Conservation (phyloP, 108 stramenopile species). For the Conticribra weissflogii region DNA sequence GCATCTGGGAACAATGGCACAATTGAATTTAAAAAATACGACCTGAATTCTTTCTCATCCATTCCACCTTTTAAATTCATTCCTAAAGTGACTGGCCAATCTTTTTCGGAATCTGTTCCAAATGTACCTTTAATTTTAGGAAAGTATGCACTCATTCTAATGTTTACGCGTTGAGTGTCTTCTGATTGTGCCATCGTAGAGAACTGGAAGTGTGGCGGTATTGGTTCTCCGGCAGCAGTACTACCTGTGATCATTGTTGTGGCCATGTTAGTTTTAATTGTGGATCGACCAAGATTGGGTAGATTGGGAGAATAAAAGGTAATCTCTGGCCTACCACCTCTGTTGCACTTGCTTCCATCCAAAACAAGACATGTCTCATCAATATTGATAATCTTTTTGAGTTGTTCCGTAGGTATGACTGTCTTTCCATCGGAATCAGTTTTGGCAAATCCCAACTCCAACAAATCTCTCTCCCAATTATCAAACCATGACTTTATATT, state of each 20-base stretch:
- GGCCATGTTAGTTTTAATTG: slow-evolving; percentile 3
- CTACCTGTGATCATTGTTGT: slow-evolving; percentile 31
- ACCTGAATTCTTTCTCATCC: no score
- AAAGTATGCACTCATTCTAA: slow-evolving; percentile 6
- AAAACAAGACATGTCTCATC: slow-evolving; percentile 18
- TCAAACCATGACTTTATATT: slow-evolving; percentile 13
- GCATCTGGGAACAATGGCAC: slow-evolving; percentile 30
- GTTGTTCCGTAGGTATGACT: slow-evolving; percentile 16
- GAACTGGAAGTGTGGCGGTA: slow-evolving; percentile 23
- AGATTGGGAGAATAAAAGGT: slow-evolving; percentile 17
- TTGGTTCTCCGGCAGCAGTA: slow-evolving; percentile 14
- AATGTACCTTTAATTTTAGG: slow-evolving; percentile 19
- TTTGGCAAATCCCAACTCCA: slow-evolving; percentile 17
- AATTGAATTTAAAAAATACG: slow-evolving; percentile 19
- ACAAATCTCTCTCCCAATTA: no score
- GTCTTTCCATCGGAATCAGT: slow-evolving; percentile 10
- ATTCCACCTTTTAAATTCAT: slow-evolving; percentile 31
- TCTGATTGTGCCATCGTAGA: slow-evolving; percentile 18
- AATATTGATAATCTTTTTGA: no score
- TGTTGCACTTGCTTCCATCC: slow-evolving; percentile 20
- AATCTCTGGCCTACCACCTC: slow-evolving; percentile 27
- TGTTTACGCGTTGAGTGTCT: slow-evolving; percentile 12
- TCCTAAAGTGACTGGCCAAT: slow-evolving; percentile 4
- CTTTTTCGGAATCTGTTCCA: slow-evolving; percentile 4
- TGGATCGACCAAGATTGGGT: slow-evolving; percentile 9